Base-by-base conservation (phyloP, 805 yeast species). In the Nematodospora valgi region DNA sequence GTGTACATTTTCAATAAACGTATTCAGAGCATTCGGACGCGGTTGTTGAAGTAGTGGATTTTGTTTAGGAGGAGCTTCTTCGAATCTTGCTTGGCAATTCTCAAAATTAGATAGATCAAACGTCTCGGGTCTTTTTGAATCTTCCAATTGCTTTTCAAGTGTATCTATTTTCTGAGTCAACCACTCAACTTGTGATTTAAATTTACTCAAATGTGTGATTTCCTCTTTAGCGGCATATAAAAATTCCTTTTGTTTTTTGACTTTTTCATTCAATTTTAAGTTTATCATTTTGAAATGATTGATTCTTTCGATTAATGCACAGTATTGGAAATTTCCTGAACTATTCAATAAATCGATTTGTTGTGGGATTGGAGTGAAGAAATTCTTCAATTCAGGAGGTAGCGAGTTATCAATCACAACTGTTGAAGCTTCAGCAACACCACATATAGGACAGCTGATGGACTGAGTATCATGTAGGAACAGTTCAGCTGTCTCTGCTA, bases 171-270 rank as follows among this genome's bases (percentile, higher is more conserved):
- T 11, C 10, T 27, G 7, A 5, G 19, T 15, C n/a, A 35, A 27
- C 14, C 27, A 20, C 6, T 27, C 30, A 14, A 32, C 32, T 23
- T 33, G 17, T 17, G 15, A 9, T 32, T 32, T 37, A 21, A 22
- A 27, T n/a, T 23, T 28, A 9, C 8, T 37, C 13, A 39, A 31
- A 17, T 36, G 18, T 14, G 33, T 22, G 12, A 40, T 32, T 18
- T 40, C 43, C 18, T 36, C 40, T 23, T 40, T 36, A 18, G 40
- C 43, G 6, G 38, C 32, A 15, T 19, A 14, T 4, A 40, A 21
- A 6, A 35, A 40, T 10, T 40, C 30, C 10, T 36, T 36, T 18
- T 32, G 40, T 16, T 35, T 37, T 20, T 31, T 21, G 10, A 23
- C 23, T 20, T 39, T 40, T n/a, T 36, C 38, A 23, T 23, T 32